A percentile compares a stretch with the other conserved stretches of the same genome.
Evolutionary conservation across 176 grass and related monocot genomes (phyloP).

Genomic region (Urochloa ruziziensis): DNA sequence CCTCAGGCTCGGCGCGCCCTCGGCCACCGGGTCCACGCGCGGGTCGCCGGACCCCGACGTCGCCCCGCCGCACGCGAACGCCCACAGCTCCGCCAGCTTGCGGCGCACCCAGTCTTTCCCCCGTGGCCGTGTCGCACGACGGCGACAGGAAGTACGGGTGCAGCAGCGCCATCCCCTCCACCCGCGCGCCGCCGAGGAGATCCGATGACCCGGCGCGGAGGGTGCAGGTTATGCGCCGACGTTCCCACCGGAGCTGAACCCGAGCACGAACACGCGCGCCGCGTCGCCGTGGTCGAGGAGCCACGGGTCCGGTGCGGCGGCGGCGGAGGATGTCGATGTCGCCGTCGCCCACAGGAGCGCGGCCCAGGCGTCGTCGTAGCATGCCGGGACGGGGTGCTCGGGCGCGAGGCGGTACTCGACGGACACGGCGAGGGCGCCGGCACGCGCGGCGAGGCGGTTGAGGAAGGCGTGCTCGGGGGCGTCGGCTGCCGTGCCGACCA

Average conservation of each 20-base stretch:
- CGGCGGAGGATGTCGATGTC: too few relatives aligned
- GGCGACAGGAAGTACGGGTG: slow-evolving; percentile 32
- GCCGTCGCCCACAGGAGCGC: slow-evolving; percentile 34
- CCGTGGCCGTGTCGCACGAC: too few relatives aligned
- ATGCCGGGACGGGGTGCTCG: slow-evolving; percentile 55
- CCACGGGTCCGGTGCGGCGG: background rate
- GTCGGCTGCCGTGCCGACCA: slow-evolving; percentile 37
- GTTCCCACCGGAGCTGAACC: slow-evolving; percentile 54
- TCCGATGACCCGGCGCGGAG: slow-evolving; percentile 23
- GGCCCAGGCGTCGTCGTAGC: slow-evolving; percentile 51
- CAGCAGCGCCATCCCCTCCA: slow-evolving; percentile 42
- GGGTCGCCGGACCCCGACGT: slow-evolving; percentile 20
- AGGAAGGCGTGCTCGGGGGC: slow-evolving; percentile 45
- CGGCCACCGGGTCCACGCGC: slow-evolving; percentile 39
- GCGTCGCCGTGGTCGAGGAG: slow-evolving; percentile 36
- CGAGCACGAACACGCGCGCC: slow-evolving; percentile 30
- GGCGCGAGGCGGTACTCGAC: slow-evolving; percentile 75
- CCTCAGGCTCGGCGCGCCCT: slow-evolving; percentile 33
- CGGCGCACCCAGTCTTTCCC: background rate
- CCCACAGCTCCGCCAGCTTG: slow-evolving; percentile 40
- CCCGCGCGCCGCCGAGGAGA: background rate
- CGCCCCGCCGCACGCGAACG: slow-evolving; percentile 15
- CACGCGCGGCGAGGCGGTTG: slow-evolving; percentile 39
- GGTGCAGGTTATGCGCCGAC: slow-evolving; percentile 49
- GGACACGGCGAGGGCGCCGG: slow-evolving; percentile 49